Evolutionary conservation across 2,329 filamentous ascomycete species (phyloP).

Genomic region (Pleochaeta shiraiana): DNA sequence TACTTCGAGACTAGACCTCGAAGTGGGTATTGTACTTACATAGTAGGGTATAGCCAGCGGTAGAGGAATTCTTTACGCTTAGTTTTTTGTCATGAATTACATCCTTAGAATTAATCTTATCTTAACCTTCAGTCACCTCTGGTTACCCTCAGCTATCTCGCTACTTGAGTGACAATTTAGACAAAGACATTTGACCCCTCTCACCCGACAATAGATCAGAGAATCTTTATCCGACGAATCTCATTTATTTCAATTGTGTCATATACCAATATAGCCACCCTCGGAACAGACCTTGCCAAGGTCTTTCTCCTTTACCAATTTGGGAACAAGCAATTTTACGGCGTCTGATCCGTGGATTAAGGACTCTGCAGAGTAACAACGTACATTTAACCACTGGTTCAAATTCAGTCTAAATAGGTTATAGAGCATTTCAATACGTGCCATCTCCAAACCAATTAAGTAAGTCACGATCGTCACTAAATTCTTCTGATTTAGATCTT

Average conservation of each 20-base stretch:
- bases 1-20: too few relatives aligned
- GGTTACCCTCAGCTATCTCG: too few relatives aligned
- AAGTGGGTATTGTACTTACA: too few relatives aligned
- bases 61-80: too few relatives aligned
- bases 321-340: not conserved
- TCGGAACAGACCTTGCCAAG: not conserved
- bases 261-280: not conserved
- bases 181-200: not conserved
- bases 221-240: not conserved
- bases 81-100: too few relatives aligned
- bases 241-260: not conserved
- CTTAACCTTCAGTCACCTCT: too few relatives aligned
- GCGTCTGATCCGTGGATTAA: not conserved
- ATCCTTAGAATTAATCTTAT: too few relatives aligned
- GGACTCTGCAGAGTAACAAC: not conserved
- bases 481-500: not conserved
- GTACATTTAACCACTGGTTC: not conserved
- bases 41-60: too few relatives aligned
- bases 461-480: not conserved
- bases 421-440: not conserved
- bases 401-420: not conserved
- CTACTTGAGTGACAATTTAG: too few relatives aligned
- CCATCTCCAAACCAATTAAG: not conserved
- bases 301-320: not conserved
- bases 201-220: not conserved